Evolutionary conservation across 306 rosid species (phyloP).

Genomic region (Cucurbita argyrosperma): DNA sequence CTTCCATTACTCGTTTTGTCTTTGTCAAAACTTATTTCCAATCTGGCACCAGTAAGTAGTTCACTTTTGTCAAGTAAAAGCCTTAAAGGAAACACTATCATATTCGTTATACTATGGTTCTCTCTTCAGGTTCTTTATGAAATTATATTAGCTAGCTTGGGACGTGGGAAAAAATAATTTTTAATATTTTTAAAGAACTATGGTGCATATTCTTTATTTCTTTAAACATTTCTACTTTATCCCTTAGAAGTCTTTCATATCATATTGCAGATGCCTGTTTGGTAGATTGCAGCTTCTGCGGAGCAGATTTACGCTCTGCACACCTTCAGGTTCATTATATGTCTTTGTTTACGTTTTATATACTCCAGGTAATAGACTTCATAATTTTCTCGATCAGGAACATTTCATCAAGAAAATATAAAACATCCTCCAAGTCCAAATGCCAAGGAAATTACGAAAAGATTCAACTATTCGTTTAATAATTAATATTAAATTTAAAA

Average conservation of each 20-base stretch:
- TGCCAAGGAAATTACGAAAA: background rate
- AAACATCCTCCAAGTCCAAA: background rate
- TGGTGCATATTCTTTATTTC: background rate
- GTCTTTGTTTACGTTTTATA: background rate
- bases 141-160: background rate
- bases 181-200: background rate
- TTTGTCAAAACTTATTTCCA: background rate
- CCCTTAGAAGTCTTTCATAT: background rate
- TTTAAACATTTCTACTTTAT: background rate
- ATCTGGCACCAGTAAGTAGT: background rate
- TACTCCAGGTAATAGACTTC: background rate
- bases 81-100: background rate
- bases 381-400: background rate
- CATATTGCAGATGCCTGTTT: constrained; percentile 70
- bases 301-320: constrained; percentile 88
- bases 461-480: background rate
- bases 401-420: background rate
- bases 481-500: background rate
- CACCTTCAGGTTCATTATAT: constrained; percentile 65
- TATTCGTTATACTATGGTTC: background rate
- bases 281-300: constrained; percentile 70
- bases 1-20: background rate
- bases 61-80: background rate
- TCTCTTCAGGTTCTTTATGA: background rate
- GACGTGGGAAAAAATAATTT: background rate